phyloP scores from a whole-genome alignment of 208 protist species.

The Crithidia brevicula region DNA sequence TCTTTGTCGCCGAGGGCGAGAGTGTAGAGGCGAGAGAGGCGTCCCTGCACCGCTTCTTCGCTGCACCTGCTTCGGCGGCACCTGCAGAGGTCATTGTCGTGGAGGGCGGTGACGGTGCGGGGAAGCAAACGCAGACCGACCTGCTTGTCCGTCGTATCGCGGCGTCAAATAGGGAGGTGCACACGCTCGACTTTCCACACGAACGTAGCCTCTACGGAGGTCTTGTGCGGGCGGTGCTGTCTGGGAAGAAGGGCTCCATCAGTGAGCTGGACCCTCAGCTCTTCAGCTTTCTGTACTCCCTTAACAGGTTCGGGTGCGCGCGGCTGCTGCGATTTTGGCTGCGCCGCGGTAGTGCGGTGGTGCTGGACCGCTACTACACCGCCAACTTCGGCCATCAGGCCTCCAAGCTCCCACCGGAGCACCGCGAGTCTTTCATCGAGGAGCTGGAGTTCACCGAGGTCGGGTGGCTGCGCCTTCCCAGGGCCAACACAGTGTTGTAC shows the following conservation, averaged over 20 bases:
- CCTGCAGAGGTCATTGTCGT: constrained; percentile 65
- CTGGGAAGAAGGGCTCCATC: constrained; percentile 82
- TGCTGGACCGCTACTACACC: constrained; percentile 92
- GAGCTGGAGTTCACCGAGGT: constrained; percentile 77
- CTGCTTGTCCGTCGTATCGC: constrained; percentile 47
- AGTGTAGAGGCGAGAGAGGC: not conserved
- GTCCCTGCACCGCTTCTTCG: constrained; percentile 39
- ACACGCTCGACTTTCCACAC: constrained; percentile 88
- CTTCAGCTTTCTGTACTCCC: constrained; percentile 91
- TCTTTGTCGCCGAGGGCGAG: constrained; percentile 13
- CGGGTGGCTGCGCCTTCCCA: constrained; percentile 76
- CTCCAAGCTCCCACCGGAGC: constrained; percentile 71
- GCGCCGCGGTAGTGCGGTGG: constrained; percentile 54
- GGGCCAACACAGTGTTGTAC: constrained; percentile 77
- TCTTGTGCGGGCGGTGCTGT: constrained; percentile 82
- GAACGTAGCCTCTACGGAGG: constrained; percentile 76
- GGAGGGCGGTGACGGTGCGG: constrained; percentile 92
- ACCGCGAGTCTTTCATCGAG: constrained; percentile 68
- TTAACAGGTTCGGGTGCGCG: constrained; percentile 85
- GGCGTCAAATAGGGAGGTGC: constrained; percentile 24
- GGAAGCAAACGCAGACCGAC: constrained; percentile 90
- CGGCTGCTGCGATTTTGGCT: constrained; percentile 74
- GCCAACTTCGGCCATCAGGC: constrained; percentile 93
- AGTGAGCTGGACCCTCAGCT: constrained; percentile 71
- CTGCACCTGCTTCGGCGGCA: constrained; percentile 5